Percentiles rank a stretch among this genome's conserved stretches.
These are phyloP conservation scores for Fragaria ananassa DNA, from an alignment of 306 rosid genomes.

Conservation along the genomic window DNA sequence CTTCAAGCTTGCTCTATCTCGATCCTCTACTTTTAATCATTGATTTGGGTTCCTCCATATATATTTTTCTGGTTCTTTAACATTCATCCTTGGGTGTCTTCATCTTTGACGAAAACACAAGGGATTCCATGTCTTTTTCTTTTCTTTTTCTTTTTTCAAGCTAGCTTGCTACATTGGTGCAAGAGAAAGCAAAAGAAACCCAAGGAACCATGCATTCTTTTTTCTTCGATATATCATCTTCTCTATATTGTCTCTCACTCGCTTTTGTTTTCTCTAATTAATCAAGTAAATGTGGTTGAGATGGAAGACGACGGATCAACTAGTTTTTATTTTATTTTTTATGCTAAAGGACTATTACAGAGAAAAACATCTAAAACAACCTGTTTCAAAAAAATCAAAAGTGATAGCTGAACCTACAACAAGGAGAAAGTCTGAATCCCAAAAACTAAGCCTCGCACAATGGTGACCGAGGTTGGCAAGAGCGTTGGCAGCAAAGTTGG, in stretches of 20 bases:
- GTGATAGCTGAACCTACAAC: too few relatives aligned
- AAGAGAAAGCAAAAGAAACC: slow-evolving; percentile 59
- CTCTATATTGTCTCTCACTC: background rate
- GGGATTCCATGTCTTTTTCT: slow-evolving; percentile 25
- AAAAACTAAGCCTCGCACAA: too few relatives aligned
- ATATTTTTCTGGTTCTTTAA: slow-evolving; percentile 17
- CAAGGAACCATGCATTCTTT: slow-evolving; percentile 19
- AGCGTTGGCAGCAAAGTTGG: too few relatives aligned
- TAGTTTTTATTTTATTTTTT: background rate
- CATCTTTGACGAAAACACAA: slow-evolving; percentile 56
- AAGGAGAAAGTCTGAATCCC: too few relatives aligned
- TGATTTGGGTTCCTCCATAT: slow-evolving; percentile 16
- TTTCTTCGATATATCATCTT: background rate
- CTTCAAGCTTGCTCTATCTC: slow-evolving; percentile 50
- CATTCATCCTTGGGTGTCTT: slow-evolving; percentile 52
- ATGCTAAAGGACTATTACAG: too few relatives aligned
- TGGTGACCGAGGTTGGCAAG: too few relatives aligned
- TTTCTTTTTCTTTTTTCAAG: background rate
- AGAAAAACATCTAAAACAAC: too few relatives aligned
- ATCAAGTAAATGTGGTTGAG: slow-evolving; percentile 2
- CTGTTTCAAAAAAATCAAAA: too few relatives aligned
- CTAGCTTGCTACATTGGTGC: slow-evolving; percentile 46
- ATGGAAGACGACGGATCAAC: background rate
- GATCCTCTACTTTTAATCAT: slow-evolving; percentile 29
- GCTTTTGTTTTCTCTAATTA: slow-evolving; percentile 25